phyloP scores from a whole-genome alignment of 805 yeast genomes.

The Wickerhamomyces silvicola region DNA sequence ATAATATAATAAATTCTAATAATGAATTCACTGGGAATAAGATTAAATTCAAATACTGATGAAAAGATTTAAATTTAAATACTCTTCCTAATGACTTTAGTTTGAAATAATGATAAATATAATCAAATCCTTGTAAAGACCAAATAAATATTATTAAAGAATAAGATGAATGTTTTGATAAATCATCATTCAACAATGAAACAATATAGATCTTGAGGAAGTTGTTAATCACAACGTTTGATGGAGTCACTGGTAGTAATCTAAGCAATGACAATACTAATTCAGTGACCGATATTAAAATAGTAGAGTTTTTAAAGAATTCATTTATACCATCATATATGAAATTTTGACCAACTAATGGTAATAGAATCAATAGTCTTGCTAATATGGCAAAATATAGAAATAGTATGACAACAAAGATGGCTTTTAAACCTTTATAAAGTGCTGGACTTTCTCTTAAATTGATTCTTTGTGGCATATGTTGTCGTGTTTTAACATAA shows the following conservation, averaged over 20 bases:
- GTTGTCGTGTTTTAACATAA: slow-evolving; percentile 26
- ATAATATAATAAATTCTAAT: slow-evolving; percentile 15
- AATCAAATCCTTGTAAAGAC: slow-evolving; percentile 7
- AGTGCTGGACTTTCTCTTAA: slow-evolving; percentile 10
- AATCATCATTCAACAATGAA: slow-evolving; percentile 1
- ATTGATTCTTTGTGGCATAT: slow-evolving; percentile 15
- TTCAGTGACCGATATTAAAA: slow-evolving; percentile 2
- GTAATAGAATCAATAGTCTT: slow-evolving; percentile 47
- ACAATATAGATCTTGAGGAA: slow-evolving; percentile 3
- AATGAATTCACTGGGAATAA: slow-evolving; percentile 10
- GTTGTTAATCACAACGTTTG: slow-evolving; percentile 5
- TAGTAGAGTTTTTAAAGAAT: slow-evolving; percentile 31
- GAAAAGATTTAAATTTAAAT: slow-evolving; percentile 4
- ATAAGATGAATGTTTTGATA: slow-evolving; percentile 10
- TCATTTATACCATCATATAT: slow-evolving; percentile 70
- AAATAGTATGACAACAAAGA: slow-evolving; percentile 8
- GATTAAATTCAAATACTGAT: slow-evolving; percentile 4
- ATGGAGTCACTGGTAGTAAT: slow-evolving; percentile 8
- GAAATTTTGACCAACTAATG: slow-evolving; percentile 58
- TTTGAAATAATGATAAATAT: slow-evolving; percentile 15
- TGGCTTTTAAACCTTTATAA: slow-evolving; percentile 6
- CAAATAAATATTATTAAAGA: slow-evolving; percentile 7
- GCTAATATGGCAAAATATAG: slow-evolving; percentile 25
- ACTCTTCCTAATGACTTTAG: slow-evolving; percentile 7
- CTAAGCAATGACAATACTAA: slow-evolving; percentile 3